These are phyloP conservation scores for Sonneratia alba DNA, from an alignment of 345 rosid species.

Conservation along the genomic window DNA sequence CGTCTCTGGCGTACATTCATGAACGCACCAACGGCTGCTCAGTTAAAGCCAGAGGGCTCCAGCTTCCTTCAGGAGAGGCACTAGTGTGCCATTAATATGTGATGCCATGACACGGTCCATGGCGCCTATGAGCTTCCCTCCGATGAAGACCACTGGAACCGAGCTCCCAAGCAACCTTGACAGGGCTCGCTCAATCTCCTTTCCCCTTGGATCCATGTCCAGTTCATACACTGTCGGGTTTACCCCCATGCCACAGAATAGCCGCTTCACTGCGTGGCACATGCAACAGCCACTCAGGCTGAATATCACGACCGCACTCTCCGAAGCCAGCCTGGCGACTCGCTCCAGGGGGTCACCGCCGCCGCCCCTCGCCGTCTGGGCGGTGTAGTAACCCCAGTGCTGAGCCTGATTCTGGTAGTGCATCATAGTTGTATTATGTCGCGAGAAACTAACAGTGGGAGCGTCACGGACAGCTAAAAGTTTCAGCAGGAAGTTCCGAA, in stretches of 20 bases:
- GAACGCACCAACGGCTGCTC: no score
- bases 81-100: slow-evolving; percentile 56
- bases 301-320: slow-evolving; percentile 61
- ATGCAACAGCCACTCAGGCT: slow-evolving; percentile 58
- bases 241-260: slow-evolving; percentile 68
- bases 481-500: no score
- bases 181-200: slow-evolving; percentile 43
- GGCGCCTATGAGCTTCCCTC: slow-evolving; percentile 54
- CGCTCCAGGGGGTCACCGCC: slow-evolving; percentile 30
- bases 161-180: slow-evolving; percentile 26
- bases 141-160: slow-evolving; percentile 55
- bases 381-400: slow-evolving; percentile 9
- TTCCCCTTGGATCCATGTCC: slow-evolving; percentile 49
- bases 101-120: slow-evolving; percentile 62
- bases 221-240: slow-evolving; percentile 51
- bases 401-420: slow-evolving; percentile 14
- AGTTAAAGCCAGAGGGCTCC: slow-evolving; percentile 67
- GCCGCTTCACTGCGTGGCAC: slow-evolving; percentile 67
- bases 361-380: slow-evolving; percentile 1
- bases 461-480: no score
- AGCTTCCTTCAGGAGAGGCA: slow-evolving; percentile 71
- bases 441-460: no score
- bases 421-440: slow-evolving; percentile 8
- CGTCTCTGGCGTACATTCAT: no score
- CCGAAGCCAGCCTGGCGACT: slow-evolving; percentile 41